Evolutionary conservation across 1,139 yeast genomes (phyloP).

Genomic region (Kurtzmaniella quercitrusa): DNA sequence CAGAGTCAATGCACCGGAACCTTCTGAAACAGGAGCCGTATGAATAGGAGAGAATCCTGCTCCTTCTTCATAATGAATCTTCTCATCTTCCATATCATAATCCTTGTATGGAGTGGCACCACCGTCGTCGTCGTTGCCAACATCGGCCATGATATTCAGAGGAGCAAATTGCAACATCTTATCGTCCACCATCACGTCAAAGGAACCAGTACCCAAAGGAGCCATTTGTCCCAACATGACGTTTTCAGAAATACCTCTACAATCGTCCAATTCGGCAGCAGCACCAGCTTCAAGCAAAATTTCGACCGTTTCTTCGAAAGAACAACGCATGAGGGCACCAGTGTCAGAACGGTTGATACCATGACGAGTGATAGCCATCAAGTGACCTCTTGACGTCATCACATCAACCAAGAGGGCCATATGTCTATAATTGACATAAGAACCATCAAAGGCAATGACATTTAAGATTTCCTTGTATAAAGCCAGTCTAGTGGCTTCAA

Average conservation of each 20-base stretch:
- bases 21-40: slow-evolving; percentile 78
- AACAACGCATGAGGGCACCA: slow-evolving; percentile 98
- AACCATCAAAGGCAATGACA: slow-evolving; percentile 99
- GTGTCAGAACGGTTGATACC: slow-evolving; percentile 99
- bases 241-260: slow-evolving; percentile 97
- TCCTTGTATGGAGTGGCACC: slow-evolving; percentile 93
- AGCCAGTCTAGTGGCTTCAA: slow-evolving; percentile 96
- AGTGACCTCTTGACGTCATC: slow-evolving; percentile 97
- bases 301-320: slow-evolving; percentile 98
- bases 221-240: slow-evolving; percentile 98
- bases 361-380: slow-evolving; percentile 99
- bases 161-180: slow-evolving; percentile 72
- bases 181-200: slow-evolving; percentile 94
- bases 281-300: slow-evolving; percentile 97
- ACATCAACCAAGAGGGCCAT: slow-evolving; percentile 96
- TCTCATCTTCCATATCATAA: slow-evolving; percentile 73
- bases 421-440: slow-evolving; percentile 97
- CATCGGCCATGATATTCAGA: slow-evolving; percentile 42
- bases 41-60: slow-evolving; percentile 94
- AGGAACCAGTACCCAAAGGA: slow-evolving; percentile 97
- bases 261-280: slow-evolving; percentile 94
- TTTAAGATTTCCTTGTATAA: slow-evolving; percentile 89
- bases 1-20: slow-evolving; percentile 88
- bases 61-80: slow-evolving; percentile 72
- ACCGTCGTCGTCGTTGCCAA: slow-evolving; percentile 51